Conservation (phyloP, 495 filamentous ascomycete genomes). For the Penicillium crystallinum region DNA sequence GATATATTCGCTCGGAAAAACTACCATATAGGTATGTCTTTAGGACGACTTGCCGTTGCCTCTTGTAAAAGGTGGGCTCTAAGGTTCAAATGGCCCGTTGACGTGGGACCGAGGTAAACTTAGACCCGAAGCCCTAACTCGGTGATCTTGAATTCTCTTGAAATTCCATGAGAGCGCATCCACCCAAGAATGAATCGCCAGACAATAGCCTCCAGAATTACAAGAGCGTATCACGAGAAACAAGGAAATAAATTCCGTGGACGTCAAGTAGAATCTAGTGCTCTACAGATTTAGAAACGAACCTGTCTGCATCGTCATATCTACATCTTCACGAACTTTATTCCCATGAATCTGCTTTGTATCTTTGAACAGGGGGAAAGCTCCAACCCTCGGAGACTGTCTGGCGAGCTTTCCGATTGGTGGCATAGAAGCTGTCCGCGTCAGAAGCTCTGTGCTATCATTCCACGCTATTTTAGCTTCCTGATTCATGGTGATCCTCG, state of each 20-base stretch:
- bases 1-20: too few relatives aligned
- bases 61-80: neutral
- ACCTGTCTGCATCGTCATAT: neutral
- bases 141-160: too few relatives aligned
- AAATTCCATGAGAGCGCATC: too few relatives aligned
- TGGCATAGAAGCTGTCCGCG: neutral
- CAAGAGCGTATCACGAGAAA: neutral
- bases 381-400: neutral
- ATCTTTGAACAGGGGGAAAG: neutral
- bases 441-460: slow-evolving; percentile 2
- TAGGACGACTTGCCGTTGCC: too few relatives aligned
- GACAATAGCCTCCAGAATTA: neutral
- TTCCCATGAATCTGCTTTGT: neutral
- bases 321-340: neutral
- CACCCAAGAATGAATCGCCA: neutral
- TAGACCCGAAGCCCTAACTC: neutral
- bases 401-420: slow-evolving; percentile 6
- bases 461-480: neutral
- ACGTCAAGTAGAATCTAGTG: neutral
- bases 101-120: neutral
- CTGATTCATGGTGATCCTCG: neutral
- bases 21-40: too few relatives aligned
- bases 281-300: neutral
- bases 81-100: neutral
- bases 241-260: neutral